These are phyloP conservation scores for Stachybotrys elegans DNA, from an alignment of 2,329 filamentous ascomycete species.

Conservation along the genomic window DNA sequence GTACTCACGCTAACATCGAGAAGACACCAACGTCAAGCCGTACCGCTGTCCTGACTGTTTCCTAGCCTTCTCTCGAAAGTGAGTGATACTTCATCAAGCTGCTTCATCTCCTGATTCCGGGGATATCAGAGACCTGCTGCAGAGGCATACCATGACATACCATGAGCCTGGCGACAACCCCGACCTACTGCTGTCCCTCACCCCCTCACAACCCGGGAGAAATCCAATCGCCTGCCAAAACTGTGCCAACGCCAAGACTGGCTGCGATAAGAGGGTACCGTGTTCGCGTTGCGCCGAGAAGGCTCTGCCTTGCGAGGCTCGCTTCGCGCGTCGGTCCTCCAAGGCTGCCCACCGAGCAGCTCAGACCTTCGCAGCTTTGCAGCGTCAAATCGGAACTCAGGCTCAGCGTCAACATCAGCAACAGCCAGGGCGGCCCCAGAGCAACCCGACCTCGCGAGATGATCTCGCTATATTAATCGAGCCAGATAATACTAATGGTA, in stretches of 20 bases:
- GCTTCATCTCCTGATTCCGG: neutral
- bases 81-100: neutral
- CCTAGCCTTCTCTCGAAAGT: neutral
- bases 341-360: slow-evolving; percentile 41
- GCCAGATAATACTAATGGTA: too few species aligned
- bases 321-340: slow-evolving; percentile 45
- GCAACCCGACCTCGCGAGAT: too few species aligned
- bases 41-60: neutral
- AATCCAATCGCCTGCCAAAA: slow-evolving; percentile 33
- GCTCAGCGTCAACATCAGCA: neutral
- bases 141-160: slow-evolving; percentile 1
- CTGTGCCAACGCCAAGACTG: slow-evolving; percentile 33
- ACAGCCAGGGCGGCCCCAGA: too few species aligned
- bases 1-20: neutral
- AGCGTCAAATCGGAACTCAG: neutral
- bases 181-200: neutral
- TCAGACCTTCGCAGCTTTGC: slow-evolving; percentile 21
- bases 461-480: too few species aligned
- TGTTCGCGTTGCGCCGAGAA: slow-evolving; percentile 33
- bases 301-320: slow-evolving; percentile 31
- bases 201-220: slow-evolving; percentile 20
- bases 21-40: neutral
- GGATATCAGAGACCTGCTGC: neutral
- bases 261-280: slow-evolving; percentile 32
- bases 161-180: neutral